A percentile compares a stretch with the other conserved stretches of the same genome.
Conservation (phyloP, 2,329 filamentous ascomycete species). For the Didymella arachidicola region DNA sequence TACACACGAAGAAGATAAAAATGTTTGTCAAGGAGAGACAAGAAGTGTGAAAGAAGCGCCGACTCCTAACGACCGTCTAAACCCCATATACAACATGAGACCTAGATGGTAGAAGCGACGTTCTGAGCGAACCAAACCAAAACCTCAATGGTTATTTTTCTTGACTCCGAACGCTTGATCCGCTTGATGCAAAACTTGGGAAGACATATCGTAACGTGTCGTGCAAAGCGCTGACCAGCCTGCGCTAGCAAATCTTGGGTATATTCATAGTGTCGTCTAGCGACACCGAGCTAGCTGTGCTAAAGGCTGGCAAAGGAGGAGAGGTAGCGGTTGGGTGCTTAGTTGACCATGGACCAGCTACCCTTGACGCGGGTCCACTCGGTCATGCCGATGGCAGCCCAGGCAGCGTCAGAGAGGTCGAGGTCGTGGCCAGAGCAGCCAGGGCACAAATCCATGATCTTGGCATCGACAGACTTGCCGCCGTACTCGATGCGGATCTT, state of each 20-base stretch:
- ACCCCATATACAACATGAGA: conserved; percentile 36
- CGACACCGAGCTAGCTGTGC: conserved; percentile 29
- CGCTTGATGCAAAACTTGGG: conserved; percentile 34
- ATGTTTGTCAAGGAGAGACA: conserved; percentile 39
- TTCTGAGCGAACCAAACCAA: conserved; percentile 25
- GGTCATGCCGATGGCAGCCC: conserved; percentile 35
- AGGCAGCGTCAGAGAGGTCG: conserved; percentile 44
- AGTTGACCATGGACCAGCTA: conserved; percentile 36
- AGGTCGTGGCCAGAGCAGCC: conserved; percentile 43
- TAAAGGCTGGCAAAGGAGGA: conserved; percentile 30
- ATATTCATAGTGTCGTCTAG: conserved; percentile 33
- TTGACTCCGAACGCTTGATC: conserved; percentile 34
- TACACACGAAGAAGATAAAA: conserved; percentile 38
- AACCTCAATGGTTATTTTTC: conserved; percentile 27
- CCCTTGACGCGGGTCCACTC: conserved; percentile 38
- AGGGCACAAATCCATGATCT: conserved; percentile 47
- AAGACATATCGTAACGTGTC: conserved; percentile 43
- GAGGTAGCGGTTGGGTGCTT: conserved; percentile 27
- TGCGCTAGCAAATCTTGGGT: conserved; percentile 50
- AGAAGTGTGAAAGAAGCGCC: conserved; percentile 26
- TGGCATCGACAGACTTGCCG: conserved; percentile 38
- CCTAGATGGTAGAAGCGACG: conserved; percentile 20
- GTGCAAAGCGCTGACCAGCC: conserved; percentile 53
- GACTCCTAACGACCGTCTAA: conserved; percentile 17
- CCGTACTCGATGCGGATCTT: conserved; percentile 43